A percentile compares a stretch with the other conserved stretches of the same genome.
Conservation (phyloP, 2,329 filamentous ascomycete species). For the Aspergillus melleus region DNA sequence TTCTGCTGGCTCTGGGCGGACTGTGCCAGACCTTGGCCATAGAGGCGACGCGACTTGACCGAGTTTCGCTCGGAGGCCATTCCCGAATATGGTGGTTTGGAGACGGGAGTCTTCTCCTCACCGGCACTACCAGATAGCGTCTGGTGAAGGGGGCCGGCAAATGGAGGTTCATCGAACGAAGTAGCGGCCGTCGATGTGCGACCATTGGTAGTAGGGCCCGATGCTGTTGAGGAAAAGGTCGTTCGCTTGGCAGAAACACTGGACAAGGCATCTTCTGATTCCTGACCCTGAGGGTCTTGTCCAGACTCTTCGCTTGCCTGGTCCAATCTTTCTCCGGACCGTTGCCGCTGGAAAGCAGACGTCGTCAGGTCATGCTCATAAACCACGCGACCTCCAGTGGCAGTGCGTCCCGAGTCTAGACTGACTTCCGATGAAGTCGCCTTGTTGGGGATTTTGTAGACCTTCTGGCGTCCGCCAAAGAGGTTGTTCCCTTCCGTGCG, state of each 20-base stretch:
- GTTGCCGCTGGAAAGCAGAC: constrained; percentile 80
- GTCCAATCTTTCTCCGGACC: constrained; percentile 53
- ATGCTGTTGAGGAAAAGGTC: constrained; percentile 81
- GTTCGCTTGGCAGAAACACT: constrained; percentile 72
- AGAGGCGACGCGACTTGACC: constrained; percentile 72
- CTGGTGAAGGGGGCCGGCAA: constrained; percentile 26
- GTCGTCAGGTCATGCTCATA: constrained; percentile 85
- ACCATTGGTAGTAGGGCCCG: constrained; percentile 65
- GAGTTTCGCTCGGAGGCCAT: constrained; percentile 61
- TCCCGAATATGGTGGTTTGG: constrained; percentile 29
- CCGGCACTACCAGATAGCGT: constrained; percentile 10
- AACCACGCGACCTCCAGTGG: constrained; percentile 65
- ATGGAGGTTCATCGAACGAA: constrained; percentile 73
- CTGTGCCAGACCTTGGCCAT: constrained; percentile 78
- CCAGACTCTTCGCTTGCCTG: constrained; percentile 42
- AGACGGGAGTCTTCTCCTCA: constrained; percentile 24
- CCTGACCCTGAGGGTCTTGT: constrained; percentile 40
- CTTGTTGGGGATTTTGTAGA: constrained; percentile 76
- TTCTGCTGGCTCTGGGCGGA: constrained; percentile 78
- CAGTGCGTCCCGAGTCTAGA: constrained; percentile 36
- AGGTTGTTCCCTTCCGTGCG: constrained; percentile 87
- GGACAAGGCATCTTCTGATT: constrained; percentile 50
- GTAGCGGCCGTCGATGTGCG: constrained; percentile 85
- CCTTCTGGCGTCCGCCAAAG: constrained; percentile 93
- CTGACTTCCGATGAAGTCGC: constrained; percentile 31